These are phyloP conservation scores for Yamadazyma nakazawae DNA, from an alignment of 805 yeast genomes.

Conservation along the genomic window DNA sequence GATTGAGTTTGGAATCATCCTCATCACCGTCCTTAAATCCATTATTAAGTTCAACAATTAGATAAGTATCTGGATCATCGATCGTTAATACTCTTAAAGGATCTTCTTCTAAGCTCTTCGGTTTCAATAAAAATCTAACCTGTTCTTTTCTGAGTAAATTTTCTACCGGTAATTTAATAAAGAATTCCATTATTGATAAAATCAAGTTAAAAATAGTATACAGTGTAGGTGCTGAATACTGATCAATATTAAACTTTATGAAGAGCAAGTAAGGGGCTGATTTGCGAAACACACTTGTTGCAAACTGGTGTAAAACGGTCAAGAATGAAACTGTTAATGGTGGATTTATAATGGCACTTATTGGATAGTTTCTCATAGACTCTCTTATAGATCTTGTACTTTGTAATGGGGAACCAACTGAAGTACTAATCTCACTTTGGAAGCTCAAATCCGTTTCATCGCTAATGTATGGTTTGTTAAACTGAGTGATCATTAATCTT, in stretches of 20 bases:
- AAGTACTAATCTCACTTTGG: not conserved
- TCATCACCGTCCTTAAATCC: constrained; percentile 39
- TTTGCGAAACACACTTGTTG: constrained; percentile 57
- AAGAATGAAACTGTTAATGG: constrained; percentile 33
- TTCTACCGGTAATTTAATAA: constrained; percentile 81
- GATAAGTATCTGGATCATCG: constrained; percentile 39
- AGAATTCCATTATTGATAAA: constrained; percentile 64
- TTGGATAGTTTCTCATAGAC: constrained; percentile 59
- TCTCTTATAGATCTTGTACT: constrained; percentile 65
- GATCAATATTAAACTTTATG: constrained; percentile 61
- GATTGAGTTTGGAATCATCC: constrained; percentile 19
- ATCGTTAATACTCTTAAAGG: constrained; percentile 40
- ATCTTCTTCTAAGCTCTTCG: constrained; percentile 35
- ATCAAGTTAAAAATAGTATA: constrained; percentile 58
- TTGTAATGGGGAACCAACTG: not conserved
- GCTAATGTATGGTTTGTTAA: constrained; percentile 29
- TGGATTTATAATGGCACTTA: constrained; percentile 55
- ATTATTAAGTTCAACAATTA: constrained; percentile 54
- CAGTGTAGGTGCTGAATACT: constrained; percentile 56
- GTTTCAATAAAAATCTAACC: constrained; percentile 54
- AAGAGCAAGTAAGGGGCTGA: constrained; percentile 65
- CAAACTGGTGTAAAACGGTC: constrained; percentile 60
- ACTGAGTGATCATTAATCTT: constrained; percentile 67
- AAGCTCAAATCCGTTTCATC: not conserved
- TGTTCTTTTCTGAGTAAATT: constrained; percentile 84